Base-by-base conservation (phyloP, 345 rosid genomes). In the Triadica sebifera region DNA sequence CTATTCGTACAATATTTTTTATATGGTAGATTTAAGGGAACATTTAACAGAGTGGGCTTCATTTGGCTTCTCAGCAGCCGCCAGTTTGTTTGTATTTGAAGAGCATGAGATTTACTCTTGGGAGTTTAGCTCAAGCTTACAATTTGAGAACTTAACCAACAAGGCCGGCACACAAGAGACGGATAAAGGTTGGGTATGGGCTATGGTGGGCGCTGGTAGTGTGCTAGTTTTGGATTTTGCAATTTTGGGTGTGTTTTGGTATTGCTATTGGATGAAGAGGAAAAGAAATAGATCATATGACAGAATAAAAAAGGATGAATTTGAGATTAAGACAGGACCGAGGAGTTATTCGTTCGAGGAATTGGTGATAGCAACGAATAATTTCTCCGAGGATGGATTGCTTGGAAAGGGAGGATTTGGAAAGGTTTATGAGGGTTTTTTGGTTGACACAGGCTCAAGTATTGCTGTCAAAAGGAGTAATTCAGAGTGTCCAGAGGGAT, bases 41-140 rank as follows among this genome's bases (percentile, higher is more conserved):
- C 17, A 53, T 20, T 58, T 79, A n/a, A 71, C 78, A 8, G 75
- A 74, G n/a, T 47, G 62, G 60, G 78, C 74, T 15, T 52, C 67
- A 7, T 3, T 70, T 59, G 78, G 75, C 15, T 79, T 79, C 59
- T 79, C 58, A 53, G 22, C 78, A 1, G 62, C 43, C 0, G 3
- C 46, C 58, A 17, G 10, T 2, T 6, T 1, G 10, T 43, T 2
- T 53, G n/a, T n/a, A n/a, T 53, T 20, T 53, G 58, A 19, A 1
- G 5, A 0, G 58, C 22, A 53, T 22, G 9, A 46, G n/a, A 50
- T 75, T 24, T 12, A 50, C 25, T 70, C 58, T 2, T 80, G 82
- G 82, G 64, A 75, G 2, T 75, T 75, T 12, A 60, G 17, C 1
- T 75, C 82, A 7, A 60, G 17, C 16, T 25, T 34, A 12, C 39